Evolutionary conservation across 108 stramenopile genomes (phyloP).

Genomic region (Discostella pseudostelligera): DNA sequence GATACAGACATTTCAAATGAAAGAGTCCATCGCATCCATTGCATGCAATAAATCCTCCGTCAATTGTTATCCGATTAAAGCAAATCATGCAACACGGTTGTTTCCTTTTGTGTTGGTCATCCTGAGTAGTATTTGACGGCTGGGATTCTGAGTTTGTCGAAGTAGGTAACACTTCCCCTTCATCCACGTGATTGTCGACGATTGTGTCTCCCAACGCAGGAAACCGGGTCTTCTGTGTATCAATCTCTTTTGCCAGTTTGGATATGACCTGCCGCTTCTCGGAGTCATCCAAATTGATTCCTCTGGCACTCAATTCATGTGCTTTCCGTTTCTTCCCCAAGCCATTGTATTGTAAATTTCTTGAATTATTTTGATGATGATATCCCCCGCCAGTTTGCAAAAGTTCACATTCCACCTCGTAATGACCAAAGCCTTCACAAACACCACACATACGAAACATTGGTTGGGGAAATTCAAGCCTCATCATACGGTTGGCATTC

Average conservation of each 20-base stretch:
- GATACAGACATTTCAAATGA: conserved; percentile 54
- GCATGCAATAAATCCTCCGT: conserved; percentile 53
- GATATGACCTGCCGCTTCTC: not conserved
- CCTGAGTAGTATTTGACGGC: not conserved
- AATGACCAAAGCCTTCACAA: conserved; percentile 56
- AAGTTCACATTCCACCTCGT: conserved; percentile 54
- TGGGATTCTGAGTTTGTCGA: not conserved
- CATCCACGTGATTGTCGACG: too few species aligned
- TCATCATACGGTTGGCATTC: not conserved
- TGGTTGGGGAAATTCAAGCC: conserved; percentile 14
- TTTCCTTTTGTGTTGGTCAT: conserved; percentile 8
- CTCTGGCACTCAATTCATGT: not conserved
- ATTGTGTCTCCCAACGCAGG: too few species aligned
- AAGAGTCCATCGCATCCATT: conserved; percentile 70
- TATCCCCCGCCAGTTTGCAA: conserved; percentile 17
- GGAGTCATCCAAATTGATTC: not conserved
- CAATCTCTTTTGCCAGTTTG: not conserved
- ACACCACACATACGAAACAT: conserved; percentile 46
- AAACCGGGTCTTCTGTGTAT: not conserved
- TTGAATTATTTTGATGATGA: not conserved
- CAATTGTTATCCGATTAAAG: conserved; percentile 3
- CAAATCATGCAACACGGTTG: conserved; percentile 44
- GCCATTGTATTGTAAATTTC: not conserved
- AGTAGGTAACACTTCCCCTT: not conserved
- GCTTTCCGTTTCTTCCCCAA: conserved; percentile 4